These are phyloP conservation scores for Phoma sp. DNA, from an alignment of 2,329 filamentous ascomycete genomes.

Conservation along the genomic window DNA sequence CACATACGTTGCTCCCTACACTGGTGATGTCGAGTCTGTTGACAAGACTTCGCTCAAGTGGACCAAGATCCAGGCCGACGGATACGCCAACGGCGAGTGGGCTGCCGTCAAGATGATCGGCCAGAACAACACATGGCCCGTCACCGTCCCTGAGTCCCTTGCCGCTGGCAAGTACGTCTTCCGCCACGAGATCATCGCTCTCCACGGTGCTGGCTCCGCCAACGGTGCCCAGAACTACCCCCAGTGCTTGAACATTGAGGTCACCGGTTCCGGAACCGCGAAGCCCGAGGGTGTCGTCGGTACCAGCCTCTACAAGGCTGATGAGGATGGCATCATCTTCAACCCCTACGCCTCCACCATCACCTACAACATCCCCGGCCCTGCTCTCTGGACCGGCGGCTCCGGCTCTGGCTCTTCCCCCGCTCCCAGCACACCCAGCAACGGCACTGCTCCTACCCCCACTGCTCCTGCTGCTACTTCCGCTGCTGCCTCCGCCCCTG, in stretches of 20 bases:
- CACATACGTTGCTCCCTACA: conserved; percentile 49
- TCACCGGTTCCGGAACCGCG: conserved; percentile 57
- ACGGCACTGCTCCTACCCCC: conserved; percentile 13
- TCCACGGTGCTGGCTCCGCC: conserved; percentile 53
- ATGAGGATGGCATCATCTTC: conserved; percentile 53
- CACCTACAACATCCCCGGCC: conserved; percentile 55
- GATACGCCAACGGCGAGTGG: conserved; percentile 45
- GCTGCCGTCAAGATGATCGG: conserved; percentile 48
- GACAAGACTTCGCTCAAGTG: conserved; percentile 47
- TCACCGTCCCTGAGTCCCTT: conserved; percentile 56
- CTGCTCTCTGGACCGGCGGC: conserved; percentile 43
- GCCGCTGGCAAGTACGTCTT: conserved; percentile 62
- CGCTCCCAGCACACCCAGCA: conserved; percentile 23
- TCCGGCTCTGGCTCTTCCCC: conserved; percentile 27
- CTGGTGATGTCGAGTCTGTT: conserved; percentile 39
- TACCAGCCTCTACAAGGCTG: conserved; percentile 56
- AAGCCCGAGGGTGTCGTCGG: conserved; percentile 57
- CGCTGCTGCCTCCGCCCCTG: conserved; percentile 14
- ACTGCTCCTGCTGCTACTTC: conserved; percentile 19
- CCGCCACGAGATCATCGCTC: conserved; percentile 62
- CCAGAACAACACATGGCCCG: conserved; percentile 59
- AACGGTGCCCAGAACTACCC: conserved; percentile 63
- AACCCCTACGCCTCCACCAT: conserved; percentile 48
- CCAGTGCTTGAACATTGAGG: conserved; percentile 56
- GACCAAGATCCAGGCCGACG: conserved; percentile 48